Evolutionary conservation across 2,329 filamentous ascomycete genomes (phyloP).

Genomic region (Karstenula rhodostoma): DNA sequence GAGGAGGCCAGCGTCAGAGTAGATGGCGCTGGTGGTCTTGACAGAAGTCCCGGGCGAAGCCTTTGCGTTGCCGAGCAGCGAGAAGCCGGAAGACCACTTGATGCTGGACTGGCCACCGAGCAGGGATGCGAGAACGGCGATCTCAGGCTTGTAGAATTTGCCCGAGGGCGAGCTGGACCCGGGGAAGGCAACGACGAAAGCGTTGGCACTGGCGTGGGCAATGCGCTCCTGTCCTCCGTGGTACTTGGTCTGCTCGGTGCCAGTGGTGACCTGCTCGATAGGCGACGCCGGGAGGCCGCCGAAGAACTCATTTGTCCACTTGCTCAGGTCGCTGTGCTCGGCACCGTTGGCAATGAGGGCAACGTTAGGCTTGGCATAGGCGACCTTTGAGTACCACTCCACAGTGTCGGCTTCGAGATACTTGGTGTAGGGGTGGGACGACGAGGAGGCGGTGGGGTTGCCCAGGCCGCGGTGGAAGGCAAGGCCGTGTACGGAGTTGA

Average conservation of each 20-base stretch:
- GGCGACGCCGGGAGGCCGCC: conserved; percentile 66
- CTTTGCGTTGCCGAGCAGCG: conserved; percentile 80
- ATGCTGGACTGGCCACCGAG: conserved; percentile 90
- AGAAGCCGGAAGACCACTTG: conserved; percentile 97
- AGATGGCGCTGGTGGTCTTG: conserved; percentile 79
- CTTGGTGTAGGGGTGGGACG: conserved; percentile 75
- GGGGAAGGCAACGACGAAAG: conserved; percentile 90
- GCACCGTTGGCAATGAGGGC: conserved; percentile 91
- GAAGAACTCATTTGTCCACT: conserved; percentile 96
- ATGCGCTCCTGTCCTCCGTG: conserved; percentile 94
- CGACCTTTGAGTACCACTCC: conserved; percentile 76
- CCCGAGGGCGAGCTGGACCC: conserved; percentile 79
- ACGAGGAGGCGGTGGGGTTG: conserved; percentile 75
- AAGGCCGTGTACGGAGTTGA: conserved; percentile 84
- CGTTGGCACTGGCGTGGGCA: conserved; percentile 77
- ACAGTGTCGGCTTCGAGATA: conserved; percentile 82
- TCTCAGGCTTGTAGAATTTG: conserved; percentile 85
- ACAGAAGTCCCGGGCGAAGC: conserved; percentile 72
- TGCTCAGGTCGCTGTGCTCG: conserved; percentile 75
- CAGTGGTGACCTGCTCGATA: conserved; percentile 58
- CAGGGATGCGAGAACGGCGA: conserved; percentile 84
- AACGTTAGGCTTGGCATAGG: conserved; percentile 89
- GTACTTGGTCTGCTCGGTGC: conserved; percentile 79
- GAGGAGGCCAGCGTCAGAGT: conserved; percentile 94
- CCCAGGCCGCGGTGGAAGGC: conserved; percentile 96